Conservation (phyloP, 441 rosid species). For the Pelargonium citronellum region DNA sequence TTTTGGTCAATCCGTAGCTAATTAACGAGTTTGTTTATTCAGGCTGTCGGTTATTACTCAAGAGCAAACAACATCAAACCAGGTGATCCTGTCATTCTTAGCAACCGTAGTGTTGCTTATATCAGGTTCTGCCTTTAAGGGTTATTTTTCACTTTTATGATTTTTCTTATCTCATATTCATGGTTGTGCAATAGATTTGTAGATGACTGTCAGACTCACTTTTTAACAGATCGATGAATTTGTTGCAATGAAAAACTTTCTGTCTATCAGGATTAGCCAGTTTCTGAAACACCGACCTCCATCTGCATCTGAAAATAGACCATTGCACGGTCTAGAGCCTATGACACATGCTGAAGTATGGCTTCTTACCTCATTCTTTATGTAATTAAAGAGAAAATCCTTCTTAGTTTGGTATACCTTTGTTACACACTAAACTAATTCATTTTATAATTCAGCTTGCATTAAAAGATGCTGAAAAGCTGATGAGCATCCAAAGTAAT, state of each 20-base stretch:
- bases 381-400: not conserved
- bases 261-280: slow-evolving; percentile 58
- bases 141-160: slow-evolving; percentile 11
- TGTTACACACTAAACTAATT: slow-evolving; percentile 13
- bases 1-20: slow-evolving; percentile 13
- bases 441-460: slow-evolving; percentile 62
- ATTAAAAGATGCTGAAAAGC: slow-evolving; percentile 84
- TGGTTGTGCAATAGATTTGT: not conserved
- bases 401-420: slow-evolving; percentile 10
- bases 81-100: slow-evolving; percentile 65
- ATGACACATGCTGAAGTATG: slow-evolving; percentile 85
- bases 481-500: slow-evolving; percentile 45
- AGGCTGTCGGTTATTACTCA: slow-evolving; percentile 75
- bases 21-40: slow-evolving; percentile 17
- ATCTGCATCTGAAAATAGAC: slow-evolving; percentile 60
- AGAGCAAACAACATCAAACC: slow-evolving; percentile 73
- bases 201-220: not conserved
- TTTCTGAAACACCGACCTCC: slow-evolving; percentile 66
- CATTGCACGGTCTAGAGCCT: slow-evolving; percentile 84
- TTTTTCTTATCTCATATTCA: not conserved
- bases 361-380: slow-evolving; percentile 17
- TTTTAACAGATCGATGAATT: slow-evolving; percentile 9
- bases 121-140: slow-evolving; percentile 43
- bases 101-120: slow-evolving; percentile 77
- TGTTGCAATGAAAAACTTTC: slow-evolving; percentile 18